Base-by-base conservation (phyloP, 2,329 filamentous ascomycete genomes). In the Fusarium globosum region DNA sequence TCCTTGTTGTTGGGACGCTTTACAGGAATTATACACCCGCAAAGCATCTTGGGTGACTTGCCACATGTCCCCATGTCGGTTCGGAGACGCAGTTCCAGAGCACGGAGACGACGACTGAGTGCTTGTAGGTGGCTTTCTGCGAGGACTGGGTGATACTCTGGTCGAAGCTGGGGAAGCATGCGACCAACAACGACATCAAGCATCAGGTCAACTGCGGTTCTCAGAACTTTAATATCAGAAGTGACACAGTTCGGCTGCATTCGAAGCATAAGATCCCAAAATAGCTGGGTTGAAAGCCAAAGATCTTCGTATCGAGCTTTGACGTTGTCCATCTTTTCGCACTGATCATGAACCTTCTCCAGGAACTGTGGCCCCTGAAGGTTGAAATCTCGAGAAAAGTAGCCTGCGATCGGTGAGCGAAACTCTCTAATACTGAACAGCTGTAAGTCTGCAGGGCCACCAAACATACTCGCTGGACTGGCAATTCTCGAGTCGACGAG, bases 201-300 rank as follows among this genome's bases (percentile, higher is more conserved):
- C 20, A 76, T 57, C 7, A 68, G 36, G 12, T 72, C 65, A 3
- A 72, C 65, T 20, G 73, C 73, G 7, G 30, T 21, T 4, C 48
- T 42, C 2, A 26, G 20, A n/a, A n/a, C 15, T 16, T 16, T 5
- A 15, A n/a, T 28, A 13, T 65, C 11, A 11, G n/a, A 23, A 2
- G 46, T 55, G 42, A 73, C 43, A 8, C 48, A 30, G 51, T 76
- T 76, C 2, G 73, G 74, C 23, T 76, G 74, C 42, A 69, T 69
- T 3, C 69, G 64, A 10, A 76, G 49, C 51, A 75, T 52, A 1
- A 51, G 16, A 28, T 75, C 74, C 66, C 72, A 73, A 15, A 76
- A 73, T 1, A 69, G 4, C 60, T 75, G 71, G 2, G 65, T 23
- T 14, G 61, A 42, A 0, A 69, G 46, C 74, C 74, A 76, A 7